Base-by-base conservation (phyloP, 208 protist species). In the Leishmania braziliensis region DNA sequence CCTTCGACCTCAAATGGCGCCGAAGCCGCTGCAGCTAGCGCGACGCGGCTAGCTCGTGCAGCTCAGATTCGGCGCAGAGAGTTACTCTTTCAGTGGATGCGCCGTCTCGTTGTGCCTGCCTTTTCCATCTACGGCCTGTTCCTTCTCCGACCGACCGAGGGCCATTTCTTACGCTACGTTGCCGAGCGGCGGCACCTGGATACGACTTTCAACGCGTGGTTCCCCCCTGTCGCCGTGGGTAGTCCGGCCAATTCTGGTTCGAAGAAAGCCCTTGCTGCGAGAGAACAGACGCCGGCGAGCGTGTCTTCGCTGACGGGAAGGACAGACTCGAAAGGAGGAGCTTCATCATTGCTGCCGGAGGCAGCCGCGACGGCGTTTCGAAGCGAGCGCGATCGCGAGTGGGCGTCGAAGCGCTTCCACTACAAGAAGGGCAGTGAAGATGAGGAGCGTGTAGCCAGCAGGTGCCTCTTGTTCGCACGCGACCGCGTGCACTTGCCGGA, bases 101-200 rank as follows among this genome's bases (percentile, higher is more conserved):
- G 92, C n/a, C 76, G 84, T 18, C 87, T 94, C 26, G 77, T 95
- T 10, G 81, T 96, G 29, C 91, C 91, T 6, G 82, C 69, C 46
- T 94, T 96, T 82, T 77, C 84, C 26, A 10, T 85, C 18, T 92
- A 90, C 74, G 89, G 88, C 0, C 84, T 96, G 18, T 91, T 93
- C 72, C 48, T 96, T 51, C 56, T 91, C 3, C 89, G 93, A 8
- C 93, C 93, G 29, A 91, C 86, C 29, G 88, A 96, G 78, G 93
- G 93, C 3, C 93, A 96, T 76, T 96, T 96, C 58, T 65, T 95
- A 36, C 89, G 93, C 36, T 95, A 96, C 81, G 54, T 94, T 46
- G 91, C 90, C 5, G 91, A 94, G 84, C 89, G 93, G 26, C 86
- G 93, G 26, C 89, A 92, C 82, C 81, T 89, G 58, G 93, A 96